Conservation (phyloP, 140 eudicot species). For the Oenanthe javanica region DNA sequence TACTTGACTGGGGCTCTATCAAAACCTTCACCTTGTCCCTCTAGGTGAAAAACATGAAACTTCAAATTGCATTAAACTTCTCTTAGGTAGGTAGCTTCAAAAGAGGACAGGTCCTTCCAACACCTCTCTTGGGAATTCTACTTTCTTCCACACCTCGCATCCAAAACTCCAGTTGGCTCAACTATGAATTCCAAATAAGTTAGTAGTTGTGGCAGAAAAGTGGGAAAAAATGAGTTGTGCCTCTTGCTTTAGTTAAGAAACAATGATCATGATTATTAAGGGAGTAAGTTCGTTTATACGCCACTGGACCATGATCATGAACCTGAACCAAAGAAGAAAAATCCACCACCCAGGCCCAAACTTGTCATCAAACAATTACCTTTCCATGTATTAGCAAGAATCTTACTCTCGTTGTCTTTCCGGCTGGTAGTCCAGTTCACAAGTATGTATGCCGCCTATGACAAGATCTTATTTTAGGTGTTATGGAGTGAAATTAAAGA, state of each 20-base stretch:
- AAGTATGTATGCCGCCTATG: not conserved
- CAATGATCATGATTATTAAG: too few species aligned
- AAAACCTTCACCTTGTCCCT: not conserved
- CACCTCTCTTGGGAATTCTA: not conserved
- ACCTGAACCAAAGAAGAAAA: not conserved
- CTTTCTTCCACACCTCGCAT: not conserved
- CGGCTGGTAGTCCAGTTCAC: not conserved
- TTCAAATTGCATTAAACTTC: not conserved
- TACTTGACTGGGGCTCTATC: not conserved
- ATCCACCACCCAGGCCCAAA: not conserved
- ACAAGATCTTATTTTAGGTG: not conserved
- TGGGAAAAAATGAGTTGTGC: not conserved
- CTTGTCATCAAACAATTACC: not conserved
- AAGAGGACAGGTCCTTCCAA: not conserved
- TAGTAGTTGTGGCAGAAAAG: not conserved
- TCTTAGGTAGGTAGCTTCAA: too few species aligned
- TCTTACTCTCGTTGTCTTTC: not conserved
- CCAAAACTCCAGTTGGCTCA: not conserved
- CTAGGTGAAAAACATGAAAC: too few species aligned
- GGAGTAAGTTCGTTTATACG: not conserved
- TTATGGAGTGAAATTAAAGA: not conserved
- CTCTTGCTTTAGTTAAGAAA: not conserved
- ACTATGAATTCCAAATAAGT: not conserved
- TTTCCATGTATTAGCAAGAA: not conserved
- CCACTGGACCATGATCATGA: too few species aligned